phyloP scores from a whole-genome alignment of 2,329 filamentous ascomycete genomes.

The Penicillium sp. region DNA sequence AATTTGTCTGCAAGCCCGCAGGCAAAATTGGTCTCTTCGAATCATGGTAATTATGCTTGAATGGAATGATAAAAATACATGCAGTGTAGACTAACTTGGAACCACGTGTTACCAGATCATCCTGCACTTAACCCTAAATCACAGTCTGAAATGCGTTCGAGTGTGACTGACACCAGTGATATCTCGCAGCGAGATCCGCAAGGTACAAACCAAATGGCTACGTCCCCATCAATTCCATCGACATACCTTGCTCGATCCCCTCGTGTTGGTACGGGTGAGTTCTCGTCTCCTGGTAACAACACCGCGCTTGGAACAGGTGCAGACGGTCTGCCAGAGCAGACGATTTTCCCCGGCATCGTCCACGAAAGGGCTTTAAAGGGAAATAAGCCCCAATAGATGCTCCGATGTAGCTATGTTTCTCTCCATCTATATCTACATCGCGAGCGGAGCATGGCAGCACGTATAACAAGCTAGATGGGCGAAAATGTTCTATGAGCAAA shows the following conservation, averaged over 20 bases:
- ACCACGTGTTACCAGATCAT: not conserved
- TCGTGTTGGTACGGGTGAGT: constrained; percentile 9
- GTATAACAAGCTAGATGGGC: not conserved
- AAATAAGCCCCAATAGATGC: constrained; percentile 16
- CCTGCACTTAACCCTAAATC: not conserved
- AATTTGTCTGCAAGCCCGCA: constrained; percentile 16
- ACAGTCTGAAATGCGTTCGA: not conserved
- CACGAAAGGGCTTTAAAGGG: constrained; percentile 38
- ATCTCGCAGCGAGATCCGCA: not conserved
- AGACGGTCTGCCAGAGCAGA: constrained; percentile 34
- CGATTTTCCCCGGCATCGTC: constrained; percentile 45
- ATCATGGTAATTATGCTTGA: constrained; percentile 6
- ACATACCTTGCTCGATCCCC: constrained; percentile 6
- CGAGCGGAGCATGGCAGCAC: too few relatives aligned
- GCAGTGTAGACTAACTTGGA: not conserved
- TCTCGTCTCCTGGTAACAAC: constrained; percentile 3
- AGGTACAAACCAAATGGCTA: not conserved
- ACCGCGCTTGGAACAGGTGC: constrained; percentile 10
- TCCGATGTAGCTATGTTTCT: not conserved
- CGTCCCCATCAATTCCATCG: constrained; percentile 3
- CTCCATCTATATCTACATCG: not conserved
- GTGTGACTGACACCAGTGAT: not conserved
- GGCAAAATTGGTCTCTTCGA: not conserved
- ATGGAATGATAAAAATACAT: not conserved
- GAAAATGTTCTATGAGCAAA: not conserved